Evolutionary conservation across 345 rosid species (phyloP), one percentile per base, ranked within the genome.

Genomic region (Dovyalis caffra): DNA sequence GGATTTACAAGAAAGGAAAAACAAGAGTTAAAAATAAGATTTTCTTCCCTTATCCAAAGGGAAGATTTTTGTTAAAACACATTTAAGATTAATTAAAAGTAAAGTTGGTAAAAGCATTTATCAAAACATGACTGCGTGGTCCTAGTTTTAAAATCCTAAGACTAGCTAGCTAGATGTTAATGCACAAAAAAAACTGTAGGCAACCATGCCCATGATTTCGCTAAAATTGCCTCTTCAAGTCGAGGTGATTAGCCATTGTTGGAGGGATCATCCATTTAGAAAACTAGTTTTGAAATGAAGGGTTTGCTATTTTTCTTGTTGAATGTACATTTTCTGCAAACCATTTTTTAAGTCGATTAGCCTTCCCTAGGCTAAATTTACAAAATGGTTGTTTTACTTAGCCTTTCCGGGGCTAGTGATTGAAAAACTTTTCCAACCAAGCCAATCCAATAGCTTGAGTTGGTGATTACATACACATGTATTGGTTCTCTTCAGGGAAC

Each of bases 81-180:
- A 61, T 68, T 43, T 76, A 73, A 83, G 76, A 69, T 31, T 45
- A 64, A 34, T 9, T 8, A 25, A 45, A 82, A 37, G 25, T 51
- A 45, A 79, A 75, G 37, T 63, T 25, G 21, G 43, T 7, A 28
- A 82, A 67, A 82, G 29, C 64, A 70, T 70, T 79, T 78, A 35
- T 78, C 74, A 53, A 75, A 81, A 85, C 87, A 85, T 77, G 74
- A 66, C 73, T 80, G 76, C 76, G 74, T 71, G 86, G 85, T 86
- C 88, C 97, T 86, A 85, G 86, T 68, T 84, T 88, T 86, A 84
- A 80, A 87, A 72, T 76, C 86, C 91, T 85, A 86, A 85, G 85
- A 87, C 89, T 85, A 85, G 71, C 53, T 74, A 25, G 63, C 76
- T 77, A 67, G 81, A 84, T 82, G 85, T 84, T 80, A 87, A 81